Evolutionary conservation across 139 green algal genomes (phyloP).

Genomic region (Picochlorum sp.): DNA sequence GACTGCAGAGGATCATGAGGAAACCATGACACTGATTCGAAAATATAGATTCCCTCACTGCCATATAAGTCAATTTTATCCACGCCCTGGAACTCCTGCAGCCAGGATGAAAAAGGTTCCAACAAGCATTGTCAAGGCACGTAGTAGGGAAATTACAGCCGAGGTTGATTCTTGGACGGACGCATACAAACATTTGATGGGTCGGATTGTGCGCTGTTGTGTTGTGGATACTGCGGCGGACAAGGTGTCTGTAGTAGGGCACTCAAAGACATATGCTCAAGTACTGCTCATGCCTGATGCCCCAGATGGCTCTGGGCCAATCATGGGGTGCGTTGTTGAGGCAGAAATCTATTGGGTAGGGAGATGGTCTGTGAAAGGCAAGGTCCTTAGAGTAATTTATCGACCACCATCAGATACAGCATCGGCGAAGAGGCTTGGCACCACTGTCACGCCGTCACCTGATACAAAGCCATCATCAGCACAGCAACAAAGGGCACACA

Average conservation of each 20-base stretch:
- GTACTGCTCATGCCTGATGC: conserved; percentile 41
- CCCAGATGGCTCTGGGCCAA: conserved; percentile 24
- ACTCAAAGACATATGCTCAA: conserved; percentile 79
- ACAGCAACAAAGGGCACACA: too few relatives aligned
- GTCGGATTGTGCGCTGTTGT: conserved; percentile 52
- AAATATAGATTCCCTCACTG: conserved; percentile 72
- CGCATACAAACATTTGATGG: conserved; percentile 51
- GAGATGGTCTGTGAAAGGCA: conserved; percentile 61
- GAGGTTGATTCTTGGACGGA: conserved; percentile 58
- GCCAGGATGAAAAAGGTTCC: conserved; percentile 73
- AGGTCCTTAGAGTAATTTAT: conserved; percentile 41
- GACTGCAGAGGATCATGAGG: conserved; percentile 60
- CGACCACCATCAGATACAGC: not conserved
- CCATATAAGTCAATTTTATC: conserved; percentile 93
- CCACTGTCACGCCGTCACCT: not conserved
- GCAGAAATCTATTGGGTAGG: conserved; percentile 41
- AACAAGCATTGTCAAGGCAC: conserved; percentile 33
- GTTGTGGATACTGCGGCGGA: conserved; percentile 81
- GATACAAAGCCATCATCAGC: not conserved
- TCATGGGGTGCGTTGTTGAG: conserved; percentile 64
- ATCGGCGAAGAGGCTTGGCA: not conserved
- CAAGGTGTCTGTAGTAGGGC: conserved; percentile 54
- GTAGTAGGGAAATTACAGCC: conserved; percentile 53
- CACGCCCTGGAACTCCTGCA: conserved; percentile 76
- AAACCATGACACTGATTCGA: conserved; percentile 69